Evolutionary conservation across 805 yeast species (phyloP), one percentile per base, ranked within the genome.

Genomic region (Grigorovia humatica): DNA sequence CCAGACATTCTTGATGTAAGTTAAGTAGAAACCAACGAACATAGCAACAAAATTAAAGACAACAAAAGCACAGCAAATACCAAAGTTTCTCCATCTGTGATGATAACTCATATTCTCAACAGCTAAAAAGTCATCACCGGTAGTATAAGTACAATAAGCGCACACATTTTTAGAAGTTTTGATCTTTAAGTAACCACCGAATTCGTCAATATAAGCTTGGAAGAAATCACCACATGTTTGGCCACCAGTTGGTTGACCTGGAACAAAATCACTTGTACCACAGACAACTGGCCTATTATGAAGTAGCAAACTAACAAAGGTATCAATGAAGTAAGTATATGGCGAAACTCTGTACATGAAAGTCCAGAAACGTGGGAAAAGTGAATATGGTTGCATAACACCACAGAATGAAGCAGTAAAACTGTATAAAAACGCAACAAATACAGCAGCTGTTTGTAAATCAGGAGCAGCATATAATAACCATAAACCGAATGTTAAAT

Each of bases 341-440:
- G 88, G 87, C 27, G 81, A 78, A 18, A 72, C 74, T 62, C 85
- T 72, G 71, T 81, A 83, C 85, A 83, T 79, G 68, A 81, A 83
- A 29, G 73, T 70, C 86, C 87, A 86, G 71, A 87, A 87, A 1
- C 85, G 79, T 13, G 91, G 90, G 80, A 80, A 67, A 60, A 72
- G 50, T 59, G 60, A 18, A 66, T 70, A 61, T 60, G 71, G 57
- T 56, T 60, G 63, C 63, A 65, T 63, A 46, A 69, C 69, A 65
- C 72, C 72, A 66, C 71, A 66, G 59, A 68, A 68, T 9, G 68
- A 59, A 48, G 69, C 64, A 51, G 67, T 58, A 44, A 68, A 61
- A 49, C 70, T 60, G 48, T 66, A 61, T 29, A 67, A 56, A 47
- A 67, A 69, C 38, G 85, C 77, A 30, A 77, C 72, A 32, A 83